Evolutionary conservation across 495 filamentous ascomycete genomes (phyloP).

Genomic region (Aspergillus cavernicola): DNA sequence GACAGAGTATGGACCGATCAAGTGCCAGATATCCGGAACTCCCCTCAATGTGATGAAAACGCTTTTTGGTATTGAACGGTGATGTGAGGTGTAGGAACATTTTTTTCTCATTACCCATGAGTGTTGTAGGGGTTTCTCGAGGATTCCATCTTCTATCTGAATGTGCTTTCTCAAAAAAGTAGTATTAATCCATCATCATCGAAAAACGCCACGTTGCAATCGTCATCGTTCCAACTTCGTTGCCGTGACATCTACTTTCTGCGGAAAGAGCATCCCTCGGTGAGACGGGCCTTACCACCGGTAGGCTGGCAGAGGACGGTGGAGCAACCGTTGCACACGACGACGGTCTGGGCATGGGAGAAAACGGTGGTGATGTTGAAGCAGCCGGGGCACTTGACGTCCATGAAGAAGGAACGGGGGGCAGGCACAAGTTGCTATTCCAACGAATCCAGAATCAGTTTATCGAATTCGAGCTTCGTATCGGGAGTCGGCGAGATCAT

Average conservation of each 20-base stretch:
- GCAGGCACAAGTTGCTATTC: slow-evolving; percentile 83
- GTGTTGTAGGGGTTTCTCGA: slow-evolving; percentile 37
- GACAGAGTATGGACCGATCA: slow-evolving; percentile 41
- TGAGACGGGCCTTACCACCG: slow-evolving; percentile 94
- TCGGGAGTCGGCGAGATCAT: slow-evolving; percentile 28
- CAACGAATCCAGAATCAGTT: slow-evolving; percentile 13
- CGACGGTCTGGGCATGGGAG: slow-evolving; percentile 99
- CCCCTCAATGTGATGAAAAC: slow-evolving; percentile 49
- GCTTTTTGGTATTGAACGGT: slow-evolving; percentile 23
- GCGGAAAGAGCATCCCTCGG: slow-evolving; percentile 99
- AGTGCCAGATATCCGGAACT: slow-evolving; percentile 85
- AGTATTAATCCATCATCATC: slow-evolving; percentile 47
- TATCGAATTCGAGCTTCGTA: slow-evolving; percentile 2
- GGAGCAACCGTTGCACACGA: slow-evolving; percentile 97
- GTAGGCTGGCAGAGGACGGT: slow-evolving; percentile 98
- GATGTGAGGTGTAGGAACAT: slow-evolving; percentile 15
- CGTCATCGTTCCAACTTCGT: slow-evolving; percentile 34
- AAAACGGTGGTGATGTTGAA: slow-evolving; percentile 99
- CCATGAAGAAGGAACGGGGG: slow-evolving; percentile 99
- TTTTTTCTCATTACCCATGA: slow-evolving; percentile 31
- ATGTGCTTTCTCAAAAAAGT: slow-evolving; percentile 44
- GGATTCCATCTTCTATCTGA: slow-evolving; percentile 76
- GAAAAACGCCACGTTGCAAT: slow-evolving; percentile 45
- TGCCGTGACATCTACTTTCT: slow-evolving; percentile 77
- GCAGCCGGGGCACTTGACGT: slow-evolving; percentile 99